These are phyloP conservation scores for Solanum pennellii DNA, from an alignment of 257 asterid genomes.

Conservation along the genomic window DNA sequence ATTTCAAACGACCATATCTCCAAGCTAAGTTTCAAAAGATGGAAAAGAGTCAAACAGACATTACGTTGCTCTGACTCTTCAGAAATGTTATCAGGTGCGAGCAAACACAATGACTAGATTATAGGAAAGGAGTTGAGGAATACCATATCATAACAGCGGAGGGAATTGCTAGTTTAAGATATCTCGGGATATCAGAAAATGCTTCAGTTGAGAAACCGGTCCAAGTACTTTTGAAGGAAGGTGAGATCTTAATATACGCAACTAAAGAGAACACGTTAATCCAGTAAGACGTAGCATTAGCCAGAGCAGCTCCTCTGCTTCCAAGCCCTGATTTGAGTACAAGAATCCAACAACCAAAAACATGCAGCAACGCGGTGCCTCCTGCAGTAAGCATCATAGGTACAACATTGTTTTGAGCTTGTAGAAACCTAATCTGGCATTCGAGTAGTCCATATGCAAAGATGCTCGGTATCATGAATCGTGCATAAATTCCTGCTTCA, in stretches of 20 bases:
- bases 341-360: slow-evolving; percentile 47
- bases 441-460: slow-evolving; percentile 59
- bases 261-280: slow-evolving; percentile 37
- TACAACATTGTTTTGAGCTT: slow-evolving; percentile 49
- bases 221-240: slow-evolving; percentile 47
- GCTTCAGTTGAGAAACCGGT: slow-evolving; percentile 51
- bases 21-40: slow-evolving; percentile 20
- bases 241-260: slow-evolving; percentile 29
- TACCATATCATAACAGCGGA: slow-evolving; percentile 67
- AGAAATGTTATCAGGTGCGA: background rate
- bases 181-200: slow-evolving; percentile 34
- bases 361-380: slow-evolving; percentile 34
- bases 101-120: background rate
- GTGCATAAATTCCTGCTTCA: slow-evolving; percentile 48
- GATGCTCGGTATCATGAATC: slow-evolving; percentile 49
- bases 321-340: slow-evolving; percentile 47
- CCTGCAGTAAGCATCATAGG: slow-evolving; percentile 65
- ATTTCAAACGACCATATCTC: slow-evolving; percentile 71
- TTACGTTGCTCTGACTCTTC: background rate
- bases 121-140: background rate
- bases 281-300: slow-evolving; percentile 59
- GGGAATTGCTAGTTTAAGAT: slow-evolving; percentile 48
- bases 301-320: slow-evolving; percentile 62
- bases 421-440: slow-evolving; percentile 51
- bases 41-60: background rate